Percentiles rank a stretch among this genome's conserved stretches.
Conservation (phyloP, 768 basidiomycete genomes). For the Crucibulum laeve region DNA sequence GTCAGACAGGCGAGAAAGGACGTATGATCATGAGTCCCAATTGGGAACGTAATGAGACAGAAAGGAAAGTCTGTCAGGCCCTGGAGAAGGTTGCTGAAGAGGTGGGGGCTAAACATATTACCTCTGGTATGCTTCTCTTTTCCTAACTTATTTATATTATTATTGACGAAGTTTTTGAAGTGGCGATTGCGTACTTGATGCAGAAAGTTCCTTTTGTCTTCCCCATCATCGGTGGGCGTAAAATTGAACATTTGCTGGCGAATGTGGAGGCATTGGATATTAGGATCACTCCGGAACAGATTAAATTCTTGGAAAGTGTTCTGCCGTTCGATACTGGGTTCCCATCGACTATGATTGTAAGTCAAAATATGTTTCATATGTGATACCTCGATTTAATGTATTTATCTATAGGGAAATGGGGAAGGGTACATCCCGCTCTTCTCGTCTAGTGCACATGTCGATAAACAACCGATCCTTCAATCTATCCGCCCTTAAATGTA, state of each 20-base stretch:
- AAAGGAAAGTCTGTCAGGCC: conserved; percentile 35
- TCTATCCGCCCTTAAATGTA: too few relatives aligned
- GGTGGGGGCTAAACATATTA: conserved; percentile 41
- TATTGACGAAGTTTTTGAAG: conserved; percentile 14
- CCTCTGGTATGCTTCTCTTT: conserved; percentile 25
- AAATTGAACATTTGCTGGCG: conserved; percentile 43
- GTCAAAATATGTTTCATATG: conserved; percentile 7
- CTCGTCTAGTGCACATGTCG: conserved; percentile 1
- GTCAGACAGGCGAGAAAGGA: conserved; percentile 30
- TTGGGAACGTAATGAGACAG: conserved; percentile 43
- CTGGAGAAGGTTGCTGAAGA: conserved; percentile 48
- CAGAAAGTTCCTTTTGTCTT: conserved; percentile 48
- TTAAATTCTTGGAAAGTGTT: conserved; percentile 34
- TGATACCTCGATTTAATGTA: neutral
- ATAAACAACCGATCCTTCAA: too few relatives aligned
- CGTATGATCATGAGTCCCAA: conserved; percentile 19
- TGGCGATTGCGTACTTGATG: conserved; percentile 48
- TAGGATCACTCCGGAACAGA: conserved; percentile 34
- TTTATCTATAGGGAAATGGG: conserved; percentile 11
- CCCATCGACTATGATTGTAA: conserved; percentile 23
- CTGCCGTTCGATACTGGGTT: conserved; percentile 42
- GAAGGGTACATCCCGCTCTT: conserved; percentile 6
- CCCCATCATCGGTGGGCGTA: conserved; percentile 46
- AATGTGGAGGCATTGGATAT: conserved; percentile 48
- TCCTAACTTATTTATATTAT: neutral